Base-by-base conservation (phyloP, 176 grass and related monocot genomes). In the Tillandsia fasciculata region DNA sequence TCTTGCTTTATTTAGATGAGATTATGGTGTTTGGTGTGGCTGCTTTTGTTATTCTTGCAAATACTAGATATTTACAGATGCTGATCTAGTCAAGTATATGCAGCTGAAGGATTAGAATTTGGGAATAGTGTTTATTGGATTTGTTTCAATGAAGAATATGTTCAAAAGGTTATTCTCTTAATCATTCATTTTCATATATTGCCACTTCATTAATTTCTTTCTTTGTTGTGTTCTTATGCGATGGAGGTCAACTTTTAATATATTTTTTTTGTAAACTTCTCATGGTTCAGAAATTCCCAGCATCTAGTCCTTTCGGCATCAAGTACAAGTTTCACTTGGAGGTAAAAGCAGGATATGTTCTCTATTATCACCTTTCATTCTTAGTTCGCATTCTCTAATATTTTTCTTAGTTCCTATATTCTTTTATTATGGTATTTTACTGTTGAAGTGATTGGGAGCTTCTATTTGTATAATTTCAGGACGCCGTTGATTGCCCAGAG, bases 251-350 rank as follows among this genome's bases (percentile, higher is more conserved):
- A 52, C 23, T 52, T 70, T 11, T n/a, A 13, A 52, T 70, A 3
- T 47, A 66, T 72, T 52, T 72, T 72, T 72, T 81, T 48, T 11
- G 52, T 48, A 6, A 42, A 42, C 33, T 42, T 42, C 33, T 42
- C 22, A 79, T 81, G 47, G 12, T 42, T n/a, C 69, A 97, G 94
- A 97, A 81, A 80, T 97, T 97, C 72, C 82, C 87, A 2, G 75
- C 89, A 50, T 92, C 89, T 50, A 93, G 74, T 26, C 84, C 94
- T 77, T 97, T 93, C 65, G 86, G 94, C 64, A 90, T 93, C 79
- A 90, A 86, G 80, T 99, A 99, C 75, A 92, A 92, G 78, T 93
- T 97, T 79, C 94, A 93, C 76, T 78, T 97, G 68, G 89, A 93
- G 89, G 94, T 97, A 80, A 83, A 53, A 66, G 2, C 68, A 48